phyloP scores from a whole-genome alignment of 2,329 filamentous ascomycete genomes.

The Chaetothyriales sp. region DNA sequence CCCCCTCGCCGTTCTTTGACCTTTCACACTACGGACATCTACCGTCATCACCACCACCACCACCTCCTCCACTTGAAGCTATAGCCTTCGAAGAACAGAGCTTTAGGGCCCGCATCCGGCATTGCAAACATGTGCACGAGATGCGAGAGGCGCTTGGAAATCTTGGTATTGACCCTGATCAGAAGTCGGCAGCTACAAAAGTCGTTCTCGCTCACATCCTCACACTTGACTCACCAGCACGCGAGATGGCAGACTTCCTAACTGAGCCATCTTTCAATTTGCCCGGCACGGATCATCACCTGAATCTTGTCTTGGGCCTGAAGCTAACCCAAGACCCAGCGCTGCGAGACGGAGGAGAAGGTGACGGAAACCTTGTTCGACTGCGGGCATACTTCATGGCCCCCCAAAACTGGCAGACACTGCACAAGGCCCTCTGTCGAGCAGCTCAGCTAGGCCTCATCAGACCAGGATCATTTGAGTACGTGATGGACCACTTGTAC shows the following conservation, averaged over 20 bases:
- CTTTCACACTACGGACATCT: neutral
- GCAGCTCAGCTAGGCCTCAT: constrained; percentile 13
- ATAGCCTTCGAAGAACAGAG: neutral
- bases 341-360: neutral
- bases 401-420: constrained; percentile 2
- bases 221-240: constrained; percentile 1
- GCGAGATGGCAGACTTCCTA: constrained; percentile 11
- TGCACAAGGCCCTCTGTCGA: constrained; percentile 5
- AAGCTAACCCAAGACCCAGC: neutral
- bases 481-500: constrained; percentile 3
- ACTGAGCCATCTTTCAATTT: constrained; percentile 14
- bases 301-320: neutral
- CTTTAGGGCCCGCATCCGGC: neutral
- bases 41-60: neutral
- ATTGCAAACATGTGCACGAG: constrained; percentile 6
- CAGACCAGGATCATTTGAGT: constrained; percentile 4
- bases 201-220: constrained; percentile 8
- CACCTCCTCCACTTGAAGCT: neutral
- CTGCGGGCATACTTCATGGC: neutral
- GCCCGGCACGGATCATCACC: constrained; percentile 9
- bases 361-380: neutral
- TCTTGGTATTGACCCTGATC: constrained; percentile 2
- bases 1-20: neutral
- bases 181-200: constrained; percentile 3
- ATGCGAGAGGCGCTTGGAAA: constrained; percentile 3